Conservation (phyloP, 805 yeast species). For the Cyberlindnera japonica region DNA sequence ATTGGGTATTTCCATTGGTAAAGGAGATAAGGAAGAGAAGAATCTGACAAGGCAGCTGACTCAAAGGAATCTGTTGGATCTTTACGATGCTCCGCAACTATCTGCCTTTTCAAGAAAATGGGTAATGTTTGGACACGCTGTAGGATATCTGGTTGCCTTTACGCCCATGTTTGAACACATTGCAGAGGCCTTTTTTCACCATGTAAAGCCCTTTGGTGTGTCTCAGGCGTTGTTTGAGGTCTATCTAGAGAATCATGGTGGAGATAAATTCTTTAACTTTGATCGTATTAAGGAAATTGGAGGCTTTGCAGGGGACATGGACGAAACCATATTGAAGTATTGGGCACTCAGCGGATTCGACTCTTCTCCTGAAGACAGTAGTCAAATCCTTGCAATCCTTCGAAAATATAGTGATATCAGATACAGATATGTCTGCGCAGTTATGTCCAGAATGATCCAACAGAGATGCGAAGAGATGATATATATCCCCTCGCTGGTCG, state of each 20-base stretch:
- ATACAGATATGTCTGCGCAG: conserved; percentile 5
- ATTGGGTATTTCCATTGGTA: conserved; percentile 1
- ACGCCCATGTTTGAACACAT: conserved; percentile 1
- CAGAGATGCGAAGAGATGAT: conserved; percentile 8
- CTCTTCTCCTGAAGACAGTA: not conserved
- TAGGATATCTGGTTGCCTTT: conserved; percentile 12
- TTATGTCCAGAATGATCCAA: conserved; percentile 6
- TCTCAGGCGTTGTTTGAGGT: not conserved
- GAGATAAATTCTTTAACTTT: not conserved
- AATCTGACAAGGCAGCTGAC: conserved; percentile 4
- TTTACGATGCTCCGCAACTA: conserved; percentile 12
- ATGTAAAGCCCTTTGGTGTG: not conserved
- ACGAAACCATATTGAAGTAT: not conserved
- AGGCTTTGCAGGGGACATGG: too few relatives aligned
- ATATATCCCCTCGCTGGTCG: conserved; percentile 9
- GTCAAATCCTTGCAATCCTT: not conserved
- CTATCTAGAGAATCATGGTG: not conserved
- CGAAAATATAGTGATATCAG: not conserved
- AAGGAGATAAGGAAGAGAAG: conserved; percentile 6
- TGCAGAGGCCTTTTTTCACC: not conserved
- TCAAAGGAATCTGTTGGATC: not conserved
- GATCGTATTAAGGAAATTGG: not conserved
- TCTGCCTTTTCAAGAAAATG: conserved; percentile 6
- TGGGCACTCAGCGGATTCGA: not conserved
- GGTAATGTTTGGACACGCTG: conserved; percentile 18